Evolutionary conservation across 1,139 yeast genomes (phyloP).

Genomic region (Kurtzmaniella quercitrusa): DNA sequence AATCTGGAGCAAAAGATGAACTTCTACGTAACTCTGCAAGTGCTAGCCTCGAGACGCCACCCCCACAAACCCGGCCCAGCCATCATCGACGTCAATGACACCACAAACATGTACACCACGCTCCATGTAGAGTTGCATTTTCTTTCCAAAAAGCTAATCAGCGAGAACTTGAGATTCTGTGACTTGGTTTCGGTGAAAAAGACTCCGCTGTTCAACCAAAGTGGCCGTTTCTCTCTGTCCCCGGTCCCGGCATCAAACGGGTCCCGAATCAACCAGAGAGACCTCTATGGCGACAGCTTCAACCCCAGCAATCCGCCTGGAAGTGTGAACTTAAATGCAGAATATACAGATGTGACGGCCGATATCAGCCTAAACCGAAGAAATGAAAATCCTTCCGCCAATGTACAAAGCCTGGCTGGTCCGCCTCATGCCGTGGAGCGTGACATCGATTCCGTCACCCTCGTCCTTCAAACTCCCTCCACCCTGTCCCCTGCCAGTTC

Average conservation of each 20-base stretch:
- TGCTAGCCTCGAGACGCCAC: constrained; percentile 14
- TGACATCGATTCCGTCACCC: background rate
- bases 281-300: no score
- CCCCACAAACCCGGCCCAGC: constrained; percentile 16
- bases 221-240: constrained; percentile 20
- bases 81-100: constrained; percentile 38
- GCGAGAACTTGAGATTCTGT: constrained; percentile 42
- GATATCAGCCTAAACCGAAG: no score
- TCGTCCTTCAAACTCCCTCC: background rate
- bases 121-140: constrained; percentile 43
- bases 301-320: no score
- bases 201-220: constrained; percentile 18
- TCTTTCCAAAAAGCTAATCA: constrained; percentile 37
- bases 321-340: no score
- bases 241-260: background rate
- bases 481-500: background rate
- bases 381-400: no score
- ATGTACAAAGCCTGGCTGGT: no score
- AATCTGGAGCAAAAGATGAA: constrained; percentile 27
- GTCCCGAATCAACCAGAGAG: background rate
- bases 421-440: no score
- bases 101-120: constrained; percentile 46
- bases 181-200: constrained; percentile 41
- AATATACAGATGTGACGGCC: no score
- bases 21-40: constrained; percentile 37